Evolutionary conservation across 768 basidiomycete species (phyloP).

Genomic region (Rhizopogon roseolus): DNA sequence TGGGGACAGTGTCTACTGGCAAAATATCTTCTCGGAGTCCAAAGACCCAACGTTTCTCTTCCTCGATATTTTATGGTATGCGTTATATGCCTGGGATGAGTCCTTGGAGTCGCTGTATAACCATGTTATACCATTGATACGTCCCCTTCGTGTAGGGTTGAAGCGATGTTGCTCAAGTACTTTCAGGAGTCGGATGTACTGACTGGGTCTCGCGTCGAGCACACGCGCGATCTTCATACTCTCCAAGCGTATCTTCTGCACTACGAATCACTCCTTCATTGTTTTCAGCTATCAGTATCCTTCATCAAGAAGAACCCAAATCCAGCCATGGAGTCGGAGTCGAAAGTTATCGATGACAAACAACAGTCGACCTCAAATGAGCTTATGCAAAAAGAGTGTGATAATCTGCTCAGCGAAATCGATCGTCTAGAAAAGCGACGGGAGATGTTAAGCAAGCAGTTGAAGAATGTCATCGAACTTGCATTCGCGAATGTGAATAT

Average conservation of each 20-base stretch:
- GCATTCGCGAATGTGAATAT: constrained; percentile 58
- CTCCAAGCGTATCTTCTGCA: constrained; percentile 55
- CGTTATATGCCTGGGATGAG: constrained; percentile 61
- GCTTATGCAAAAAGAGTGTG: constrained; percentile 43
- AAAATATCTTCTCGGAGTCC: constrained; percentile 15
- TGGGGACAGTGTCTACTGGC: constrained; percentile 28
- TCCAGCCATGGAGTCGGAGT: constrained; percentile 42
- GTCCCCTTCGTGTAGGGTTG: constrained; percentile 8
- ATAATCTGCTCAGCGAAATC: constrained; percentile 45
- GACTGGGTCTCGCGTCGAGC: constrained; percentile 30
- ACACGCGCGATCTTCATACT: constrained; percentile 51
- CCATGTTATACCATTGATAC: constrained; percentile 47
- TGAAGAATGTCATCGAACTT: constrained; percentile 30
- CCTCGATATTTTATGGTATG: constrained; percentile 52
- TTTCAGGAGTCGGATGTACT: constrained; percentile 46
- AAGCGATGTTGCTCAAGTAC: neutral
- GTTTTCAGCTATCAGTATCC: constrained; percentile 45
- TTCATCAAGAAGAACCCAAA: constrained; percentile 47
- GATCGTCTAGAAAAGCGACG: constrained; percentile 37
- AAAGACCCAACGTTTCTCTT: constrained; percentile 54
- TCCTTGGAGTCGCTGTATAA: constrained; percentile 45
- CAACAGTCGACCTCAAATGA: constrained; percentile 17
- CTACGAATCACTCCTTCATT: constrained; percentile 46
- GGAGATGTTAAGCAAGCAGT: constrained; percentile 19
- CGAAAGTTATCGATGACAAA: no score